Conservation (phyloP, 2,329 filamentous ascomycete genomes). For the Cercospora berteroae region DNA sequence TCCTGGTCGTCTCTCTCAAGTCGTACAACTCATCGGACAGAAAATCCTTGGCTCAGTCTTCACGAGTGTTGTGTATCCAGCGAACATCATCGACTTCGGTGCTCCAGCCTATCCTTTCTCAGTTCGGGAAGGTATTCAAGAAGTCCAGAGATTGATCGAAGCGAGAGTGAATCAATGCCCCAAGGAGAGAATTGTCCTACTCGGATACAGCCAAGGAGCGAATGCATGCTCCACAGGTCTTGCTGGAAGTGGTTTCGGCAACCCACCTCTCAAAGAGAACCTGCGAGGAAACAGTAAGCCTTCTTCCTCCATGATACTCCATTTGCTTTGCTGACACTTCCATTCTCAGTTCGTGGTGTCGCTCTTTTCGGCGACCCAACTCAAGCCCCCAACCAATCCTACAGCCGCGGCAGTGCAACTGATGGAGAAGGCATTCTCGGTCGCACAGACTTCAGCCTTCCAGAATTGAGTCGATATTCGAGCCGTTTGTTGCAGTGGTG, state of each 20-base stretch:
- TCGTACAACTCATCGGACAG: background rate
- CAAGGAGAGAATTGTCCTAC: background rate
- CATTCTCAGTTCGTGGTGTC: background rate
- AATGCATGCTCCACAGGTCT: background rate
- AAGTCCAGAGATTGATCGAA: background rate
- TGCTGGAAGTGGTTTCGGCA: background rate
- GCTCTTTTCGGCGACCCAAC: background rate
- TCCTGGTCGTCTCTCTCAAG: background rate
- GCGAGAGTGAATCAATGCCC: background rate
- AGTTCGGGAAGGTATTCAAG: background rate
- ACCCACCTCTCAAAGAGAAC: background rate
- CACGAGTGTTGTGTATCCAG: background rate
- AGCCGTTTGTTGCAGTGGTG: background rate
- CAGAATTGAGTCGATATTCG: background rate
- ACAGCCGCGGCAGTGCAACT: background rate
- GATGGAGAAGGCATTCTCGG: background rate
- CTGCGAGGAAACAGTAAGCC: background rate
- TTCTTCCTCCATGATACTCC: too few species aligned
- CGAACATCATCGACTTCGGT: background rate
- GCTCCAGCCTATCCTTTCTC: background rate
- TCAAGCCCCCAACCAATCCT: background rate
- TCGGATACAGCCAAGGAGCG: background rate
- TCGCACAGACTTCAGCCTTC: background rate
- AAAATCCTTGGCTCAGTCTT: background rate
- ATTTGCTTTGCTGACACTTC: background rate